Evolutionary conservation across 352 stramenopile species (phyloP).

Genomic region (Phytophthora vignae): DNA sequence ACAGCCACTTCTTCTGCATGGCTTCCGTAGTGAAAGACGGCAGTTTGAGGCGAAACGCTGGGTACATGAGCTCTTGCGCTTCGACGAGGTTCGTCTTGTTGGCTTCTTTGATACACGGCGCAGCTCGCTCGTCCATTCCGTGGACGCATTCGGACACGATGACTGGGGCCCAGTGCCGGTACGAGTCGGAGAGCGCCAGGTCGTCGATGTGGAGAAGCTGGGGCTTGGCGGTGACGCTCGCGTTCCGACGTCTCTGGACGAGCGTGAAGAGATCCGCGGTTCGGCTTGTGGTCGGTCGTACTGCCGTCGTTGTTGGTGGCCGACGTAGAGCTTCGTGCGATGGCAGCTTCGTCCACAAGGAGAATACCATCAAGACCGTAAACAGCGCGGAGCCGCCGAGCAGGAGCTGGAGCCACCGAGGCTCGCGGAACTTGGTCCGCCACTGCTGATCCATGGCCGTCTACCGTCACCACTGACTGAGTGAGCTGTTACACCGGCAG

Average conservation of each 20-base stretch:
- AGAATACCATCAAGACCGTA: conserved; percentile 18
- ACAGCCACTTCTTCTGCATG: conserved; percentile 29
- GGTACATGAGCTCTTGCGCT: conserved; percentile 39
- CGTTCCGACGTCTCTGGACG: conserved; percentile 17
- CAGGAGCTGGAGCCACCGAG: conserved; percentile 18
- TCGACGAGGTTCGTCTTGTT: conserved; percentile 30
- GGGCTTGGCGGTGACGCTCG: neutral
- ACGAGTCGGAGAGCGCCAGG: conserved; percentile 30
- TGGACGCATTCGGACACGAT: conserved; percentile 40
- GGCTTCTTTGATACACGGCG: conserved; percentile 36
- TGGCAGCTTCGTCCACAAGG: conserved; percentile 24
- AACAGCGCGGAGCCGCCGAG: conserved; percentile 15
- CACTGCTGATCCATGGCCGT: neutral
- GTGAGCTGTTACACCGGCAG: too few species aligned
- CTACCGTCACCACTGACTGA: neutral
- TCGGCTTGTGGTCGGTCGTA: neutral
- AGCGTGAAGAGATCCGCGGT: conserved; percentile 13
- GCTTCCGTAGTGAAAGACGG: conserved; percentile 5
- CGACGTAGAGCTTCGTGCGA: conserved; percentile 17
- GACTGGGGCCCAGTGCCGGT: conserved; percentile 29
- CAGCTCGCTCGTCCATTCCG: conserved; percentile 30
- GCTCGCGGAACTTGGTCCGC: conserved; percentile 4
- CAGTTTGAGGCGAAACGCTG: conserved; percentile 31
- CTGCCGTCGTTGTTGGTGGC: neutral
- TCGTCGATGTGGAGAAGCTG: conserved; percentile 36